A percentile compares a stretch with the other conserved stretches of the same genome.
These are phyloP conservation scores for Neofusicoccum sp. DNA, from an alignment of 2,329 filamentous ascomycete species.

Conservation along the genomic window DNA sequence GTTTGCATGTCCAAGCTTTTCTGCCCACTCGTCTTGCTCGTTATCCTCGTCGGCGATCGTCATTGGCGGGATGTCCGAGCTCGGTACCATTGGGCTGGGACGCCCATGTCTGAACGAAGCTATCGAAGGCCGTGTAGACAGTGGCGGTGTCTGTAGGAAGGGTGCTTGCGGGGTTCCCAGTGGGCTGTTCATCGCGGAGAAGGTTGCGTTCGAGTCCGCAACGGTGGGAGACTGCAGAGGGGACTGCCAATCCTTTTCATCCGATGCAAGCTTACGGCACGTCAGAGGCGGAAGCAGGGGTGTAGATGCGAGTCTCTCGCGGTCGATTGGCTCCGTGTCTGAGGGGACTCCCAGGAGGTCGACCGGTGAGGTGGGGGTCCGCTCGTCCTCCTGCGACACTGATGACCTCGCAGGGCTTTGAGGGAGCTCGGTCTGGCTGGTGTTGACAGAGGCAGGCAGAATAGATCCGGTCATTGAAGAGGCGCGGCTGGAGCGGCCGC, in stretches of 20 bases:
- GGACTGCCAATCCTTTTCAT: constrained; percentile 66
- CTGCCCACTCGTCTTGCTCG: constrained; percentile 78
- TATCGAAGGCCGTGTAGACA: constrained; percentile 76
- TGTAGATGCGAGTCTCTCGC: constrained; percentile 72
- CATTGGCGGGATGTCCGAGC: constrained; percentile 64
- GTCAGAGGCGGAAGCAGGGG: constrained; percentile 84
- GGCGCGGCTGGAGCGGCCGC: constrained; percentile 72
- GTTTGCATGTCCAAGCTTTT: constrained; percentile 87
- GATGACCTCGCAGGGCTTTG: constrained; percentile 25
- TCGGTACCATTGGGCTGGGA: constrained; percentile 50
- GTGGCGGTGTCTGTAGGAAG: constrained; percentile 65
- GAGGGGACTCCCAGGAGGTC: constrained; percentile 47
- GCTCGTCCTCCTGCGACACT: constrained; percentile 9
- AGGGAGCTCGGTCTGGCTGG: constrained; percentile 33
- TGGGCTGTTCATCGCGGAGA: constrained; percentile 49
- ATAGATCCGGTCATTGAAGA: constrained; percentile 72
- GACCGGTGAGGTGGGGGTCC: constrained; percentile 32
- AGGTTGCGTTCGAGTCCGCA: constrained; percentile 57
- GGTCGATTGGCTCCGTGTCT: constrained; percentile 51
- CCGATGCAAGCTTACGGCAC: constrained; percentile 56
- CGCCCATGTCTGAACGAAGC: constrained; percentile 66
- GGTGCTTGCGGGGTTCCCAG: constrained; percentile 53
- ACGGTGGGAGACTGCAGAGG: constrained; percentile 86
- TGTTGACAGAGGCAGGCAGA: constrained; percentile 40
- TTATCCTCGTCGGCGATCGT: constrained; percentile 65